These are phyloP conservation scores for Aspergillus tanneri DNA, from an alignment of 2,329 filamentous ascomycete species.

Conservation along the genomic window DNA sequence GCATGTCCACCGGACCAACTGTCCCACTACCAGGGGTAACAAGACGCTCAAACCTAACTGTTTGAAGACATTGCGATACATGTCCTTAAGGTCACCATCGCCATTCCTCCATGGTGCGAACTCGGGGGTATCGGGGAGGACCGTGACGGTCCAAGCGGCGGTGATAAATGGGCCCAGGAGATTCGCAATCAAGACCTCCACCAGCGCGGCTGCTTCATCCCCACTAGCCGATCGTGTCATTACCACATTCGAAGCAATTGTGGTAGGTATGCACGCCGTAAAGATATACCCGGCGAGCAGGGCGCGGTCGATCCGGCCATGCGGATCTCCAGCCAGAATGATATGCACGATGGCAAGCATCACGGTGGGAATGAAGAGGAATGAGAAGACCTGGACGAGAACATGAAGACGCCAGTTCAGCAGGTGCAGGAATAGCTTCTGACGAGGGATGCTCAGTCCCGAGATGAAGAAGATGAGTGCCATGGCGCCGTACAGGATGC, in stretches of 20 bases:
- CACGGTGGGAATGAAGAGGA: constrained; percentile 63
- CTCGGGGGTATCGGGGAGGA: constrained; percentile 47
- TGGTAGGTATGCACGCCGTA: constrained; percentile 67
- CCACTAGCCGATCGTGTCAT: constrained; percentile 70
- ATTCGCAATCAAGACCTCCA: constrained; percentile 70
- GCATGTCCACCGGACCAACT: constrained; percentile 58
- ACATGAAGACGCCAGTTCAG: constrained; percentile 67
- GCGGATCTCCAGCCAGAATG: constrained; percentile 48
- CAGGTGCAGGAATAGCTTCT: constrained; percentile 61
- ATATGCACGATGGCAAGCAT: constrained; percentile 58
- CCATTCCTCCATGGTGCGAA: constrained; percentile 46
- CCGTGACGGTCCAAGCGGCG: constrained; percentile 59
- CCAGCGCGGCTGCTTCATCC: constrained; percentile 64
- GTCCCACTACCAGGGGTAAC: constrained; percentile 62
- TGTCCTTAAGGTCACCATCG: constrained; percentile 54
- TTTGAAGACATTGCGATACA: constrained; percentile 67
- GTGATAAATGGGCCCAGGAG: constrained; percentile 67
- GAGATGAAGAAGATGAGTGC: constrained; percentile 70
- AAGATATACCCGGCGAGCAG: constrained; percentile 68
- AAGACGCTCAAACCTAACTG: constrained; percentile 68
- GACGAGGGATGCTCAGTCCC: constrained; percentile 65
- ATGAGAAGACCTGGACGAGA: constrained; percentile 66
- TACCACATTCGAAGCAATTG: constrained; percentile 70
- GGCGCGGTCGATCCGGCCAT: constrained; percentile 57
- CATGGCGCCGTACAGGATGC: constrained; percentile 66